These are phyloP conservation scores for Ganoderma lingzhi DNA, from an alignment of 1,284 basidiomycete species.

Conservation along the genomic window DNA sequence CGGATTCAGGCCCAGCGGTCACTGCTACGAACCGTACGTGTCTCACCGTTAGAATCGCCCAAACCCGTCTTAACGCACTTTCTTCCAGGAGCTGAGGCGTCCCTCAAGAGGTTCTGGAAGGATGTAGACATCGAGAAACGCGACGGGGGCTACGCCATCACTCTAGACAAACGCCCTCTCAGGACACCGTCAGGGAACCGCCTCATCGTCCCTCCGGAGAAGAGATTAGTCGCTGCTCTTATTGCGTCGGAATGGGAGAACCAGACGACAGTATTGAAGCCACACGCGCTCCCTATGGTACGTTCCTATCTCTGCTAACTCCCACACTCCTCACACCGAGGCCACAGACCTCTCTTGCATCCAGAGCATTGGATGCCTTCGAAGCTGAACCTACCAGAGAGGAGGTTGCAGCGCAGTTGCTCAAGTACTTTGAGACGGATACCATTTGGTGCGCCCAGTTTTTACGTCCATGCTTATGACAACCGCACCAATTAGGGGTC, in stretches of 20 bases:
- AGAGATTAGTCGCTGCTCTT: constrained; percentile 80
- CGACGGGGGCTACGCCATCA: constrained; percentile 69
- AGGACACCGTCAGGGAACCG: constrained; percentile 88
- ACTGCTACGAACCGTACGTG: constrained; percentile 45
- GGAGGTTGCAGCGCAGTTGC: constrained; percentile 77
- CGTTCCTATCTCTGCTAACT: constrained; percentile 34
- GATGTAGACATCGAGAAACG: constrained; percentile 76
- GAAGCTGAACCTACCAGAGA: constrained; percentile 60
- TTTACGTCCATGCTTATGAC: background rate
- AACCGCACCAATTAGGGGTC: background rate
- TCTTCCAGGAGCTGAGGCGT: constrained; percentile 82
- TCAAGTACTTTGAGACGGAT: constrained; percentile 95
- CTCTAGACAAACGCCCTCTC: constrained; percentile 86
- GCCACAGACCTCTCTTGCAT: constrained; percentile 86
- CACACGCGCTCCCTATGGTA: constrained; percentile 92
- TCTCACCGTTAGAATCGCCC: background rate
- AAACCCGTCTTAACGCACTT: constrained; percentile 15
- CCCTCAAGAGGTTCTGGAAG: constrained; percentile 92
- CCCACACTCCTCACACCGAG: background rate
- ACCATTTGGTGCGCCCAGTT: constrained; percentile 79
- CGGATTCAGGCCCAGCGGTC: constrained; percentile 35
- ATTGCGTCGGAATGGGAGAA: constrained; percentile 98
- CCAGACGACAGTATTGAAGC: constrained; percentile 87
- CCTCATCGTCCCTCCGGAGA: constrained; percentile 76
- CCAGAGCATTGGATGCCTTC: constrained; percentile 89